Base-by-base conservation (phyloP, 1,284 basidiomycete species). In the Singerocomus inundabilis region DNA sequence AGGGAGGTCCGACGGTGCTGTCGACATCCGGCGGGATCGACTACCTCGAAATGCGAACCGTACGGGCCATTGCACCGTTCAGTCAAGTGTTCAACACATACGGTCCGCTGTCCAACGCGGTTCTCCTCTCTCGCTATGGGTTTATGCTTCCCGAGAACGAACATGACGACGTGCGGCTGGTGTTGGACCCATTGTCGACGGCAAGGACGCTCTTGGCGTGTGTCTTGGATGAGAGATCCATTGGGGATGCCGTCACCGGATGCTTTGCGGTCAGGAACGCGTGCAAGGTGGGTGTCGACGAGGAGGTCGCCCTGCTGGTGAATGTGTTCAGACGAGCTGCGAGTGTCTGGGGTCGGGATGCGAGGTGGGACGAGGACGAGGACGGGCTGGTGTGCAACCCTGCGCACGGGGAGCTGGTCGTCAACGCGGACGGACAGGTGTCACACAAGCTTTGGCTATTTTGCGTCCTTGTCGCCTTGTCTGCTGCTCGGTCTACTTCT, bases 81-180 rank as follows among this genome's bases (percentile, higher is more conserved):
- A 72, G 74, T 11, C 86, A 96, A 62, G 76, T 94, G 6, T 93
- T 83, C 77, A 97, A 96, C 69, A 88, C 87, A 2, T 97, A 96
- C 67, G 93, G 92, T 11, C n/a, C 45, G 36, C 49, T 70, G 49
- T 32, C 64, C 33, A 67, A 70, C 47, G 54, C 64, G 6, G 33
- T 46, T 30, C 67, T 67, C 34, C 64, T 67, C 47, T 56, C 61
- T 21, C 58, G 62, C 39, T 67, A 67, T 49, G 66, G 64, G n/a
- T 77, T 75, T 50, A 52, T 66, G 5, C 60, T 75, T 5, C 56
- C 66, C 35, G 61, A 62, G 48, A 64, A 64, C 33, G 66, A 64
- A n/a, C 46, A 59, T 45, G 69, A 74, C 47, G 60, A 52, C 12
- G 42, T 66, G 28, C 60, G 51, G 10, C 54, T 66, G 57, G 63